Evolutionary conservation across 306 rosid species (phyloP), one percentile per base, ranked within the genome.

Genomic region (Ormosia semicastrata): DNA sequence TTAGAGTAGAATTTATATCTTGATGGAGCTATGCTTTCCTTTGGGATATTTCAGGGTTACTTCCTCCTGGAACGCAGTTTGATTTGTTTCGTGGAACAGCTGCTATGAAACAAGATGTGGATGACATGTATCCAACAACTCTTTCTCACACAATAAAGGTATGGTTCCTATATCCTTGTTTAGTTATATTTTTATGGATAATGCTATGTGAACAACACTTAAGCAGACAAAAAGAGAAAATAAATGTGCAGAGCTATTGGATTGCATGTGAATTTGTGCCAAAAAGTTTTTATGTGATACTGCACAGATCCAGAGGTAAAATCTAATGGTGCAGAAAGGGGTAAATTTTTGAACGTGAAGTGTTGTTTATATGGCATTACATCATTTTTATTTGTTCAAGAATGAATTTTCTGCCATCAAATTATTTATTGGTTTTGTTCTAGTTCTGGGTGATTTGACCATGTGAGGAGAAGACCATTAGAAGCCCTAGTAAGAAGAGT

Each of bases 71-170:
- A 66, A 93, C 99, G 0, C 99, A 96, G 64, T 96, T 96, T 86
- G 99, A 96, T 90, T 87, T 96, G 83, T 96, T 96, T 82, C 93
- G 98, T 56, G 99, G 99, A 82, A 96, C 99, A 6, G 94, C 99
- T 80, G 99, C 99, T 80, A 96, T 96, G 99, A 93, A 96, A 86
- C 98, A 96, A 83, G 99, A 96, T 76, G 99, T 93, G 56, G 99
- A 96, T 82, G 99, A 96, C 89, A 86, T 87, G 86, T 96, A 89
- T 86, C 99, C 99, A 64, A 90, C 99, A 50, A 83, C 84, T 67
- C 92, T 96, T 78, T 85, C 96, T 63, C 99, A 96, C 88, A 96
- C 99, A 76, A 93, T 96, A 75, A 96, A 93, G 97, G 99, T 87
- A 85, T 73, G 83, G n/a, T 81, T 18, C 54, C 11, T 79, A 47